Percentiles rank a stretch among this genome's conserved stretches.
phyloP scores from a whole-genome alignment of 1,139 yeast genomes.

The Yamadazyma buinensis region DNA sequence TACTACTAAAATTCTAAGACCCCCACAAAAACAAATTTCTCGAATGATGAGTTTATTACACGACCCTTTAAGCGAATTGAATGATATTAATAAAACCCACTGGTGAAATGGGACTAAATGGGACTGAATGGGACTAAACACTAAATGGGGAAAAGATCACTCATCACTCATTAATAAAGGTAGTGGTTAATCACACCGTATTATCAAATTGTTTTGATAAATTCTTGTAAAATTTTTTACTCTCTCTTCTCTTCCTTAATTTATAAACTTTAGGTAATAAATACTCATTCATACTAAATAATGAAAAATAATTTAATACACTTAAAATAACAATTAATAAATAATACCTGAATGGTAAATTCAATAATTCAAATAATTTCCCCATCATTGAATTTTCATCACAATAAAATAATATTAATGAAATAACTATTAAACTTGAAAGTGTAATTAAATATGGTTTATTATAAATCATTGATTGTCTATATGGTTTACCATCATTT shows the following conservation, averaged over 20 bases:
- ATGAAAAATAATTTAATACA: conserved; percentile 45
- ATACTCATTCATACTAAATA: conserved; percentile 32
- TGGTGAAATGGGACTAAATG: too few relatives aligned
- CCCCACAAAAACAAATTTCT: too few relatives aligned
- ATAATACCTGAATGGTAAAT: conserved; percentile 52
- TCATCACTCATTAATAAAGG: too few relatives aligned
- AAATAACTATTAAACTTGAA: conserved; percentile 42
- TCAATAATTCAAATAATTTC: conserved; percentile 69
- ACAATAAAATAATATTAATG: conserved; percentile 47
- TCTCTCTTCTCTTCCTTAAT: conserved; percentile 9
- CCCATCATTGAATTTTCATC: conserved; percentile 55
- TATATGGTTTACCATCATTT: conserved; percentile 93
- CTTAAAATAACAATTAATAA: conserved; percentile 45
- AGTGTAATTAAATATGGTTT: conserved; percentile 68
- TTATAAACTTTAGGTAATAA: conserved; percentile 1
- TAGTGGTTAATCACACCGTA: conserved; percentile 1
- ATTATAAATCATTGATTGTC: conserved; percentile 71
- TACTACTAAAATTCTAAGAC: too few relatives aligned
- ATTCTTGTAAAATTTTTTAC: conserved; percentile 42
- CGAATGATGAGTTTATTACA: too few relatives aligned
- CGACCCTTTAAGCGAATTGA: too few relatives aligned
- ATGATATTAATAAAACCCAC: neutral
- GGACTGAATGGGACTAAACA: neutral
- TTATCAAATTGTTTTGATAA: conserved; percentile 14
- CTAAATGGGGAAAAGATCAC: neutral